Conservation (phyloP, 257 asterid species). For the Solanum microdontum region DNA sequence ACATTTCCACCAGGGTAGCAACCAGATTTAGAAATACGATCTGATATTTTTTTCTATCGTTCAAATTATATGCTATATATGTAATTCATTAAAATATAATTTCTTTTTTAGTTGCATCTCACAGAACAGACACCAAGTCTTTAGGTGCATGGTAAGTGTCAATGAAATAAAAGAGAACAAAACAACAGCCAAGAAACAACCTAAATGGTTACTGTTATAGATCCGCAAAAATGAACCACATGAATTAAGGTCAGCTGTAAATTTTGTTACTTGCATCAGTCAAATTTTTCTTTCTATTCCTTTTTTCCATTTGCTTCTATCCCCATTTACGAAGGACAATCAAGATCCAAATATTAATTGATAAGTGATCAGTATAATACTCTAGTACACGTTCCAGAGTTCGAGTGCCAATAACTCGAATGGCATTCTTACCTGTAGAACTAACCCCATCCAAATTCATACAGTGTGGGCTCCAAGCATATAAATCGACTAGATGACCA, state of each 20-base stretch:
- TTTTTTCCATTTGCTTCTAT: not conserved
- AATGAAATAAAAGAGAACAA: not conserved
- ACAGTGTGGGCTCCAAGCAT: slow-evolving; percentile 81
- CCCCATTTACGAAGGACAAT: not conserved
- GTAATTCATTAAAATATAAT: not conserved
- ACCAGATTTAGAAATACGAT: not conserved
- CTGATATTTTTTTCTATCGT: not conserved
- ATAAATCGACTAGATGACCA: slow-evolving; percentile 62
- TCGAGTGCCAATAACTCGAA: not conserved
- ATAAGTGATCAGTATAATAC: not conserved
- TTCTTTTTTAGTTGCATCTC: not conserved
- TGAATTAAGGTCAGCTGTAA: not conserved
- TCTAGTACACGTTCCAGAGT: not conserved
- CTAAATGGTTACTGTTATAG: not conserved
- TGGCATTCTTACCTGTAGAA: slow-evolving; percentile 41
- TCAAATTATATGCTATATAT: not conserved
- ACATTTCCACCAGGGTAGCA: not conserved
- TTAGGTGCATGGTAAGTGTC: not conserved
- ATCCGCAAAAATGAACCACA: not conserved
- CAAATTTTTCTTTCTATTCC: not conserved
- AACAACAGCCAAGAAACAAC: not conserved
- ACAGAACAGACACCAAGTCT: not conserved
- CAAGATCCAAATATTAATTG: not conserved
- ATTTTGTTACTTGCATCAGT: not conserved
- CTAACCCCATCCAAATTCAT: slow-evolving; percentile 41